Evolutionary conservation across 2,329 filamentous ascomycete genomes (phyloP).

Genomic region (Talaromyces sp.): DNA sequence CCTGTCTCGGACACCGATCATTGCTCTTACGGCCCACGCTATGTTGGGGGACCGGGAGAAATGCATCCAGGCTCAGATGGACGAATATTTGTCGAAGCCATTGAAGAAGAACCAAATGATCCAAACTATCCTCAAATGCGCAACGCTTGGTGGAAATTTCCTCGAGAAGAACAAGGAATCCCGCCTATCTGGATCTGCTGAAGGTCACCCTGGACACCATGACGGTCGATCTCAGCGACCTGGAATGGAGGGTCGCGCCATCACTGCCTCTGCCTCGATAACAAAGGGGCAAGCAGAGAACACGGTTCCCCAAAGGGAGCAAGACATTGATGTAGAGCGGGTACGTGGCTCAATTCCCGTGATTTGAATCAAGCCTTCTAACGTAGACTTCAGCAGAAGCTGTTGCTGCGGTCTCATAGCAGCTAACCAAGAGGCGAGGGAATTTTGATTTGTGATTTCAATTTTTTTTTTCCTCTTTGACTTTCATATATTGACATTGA

Average conservation of each 20-base stretch:
- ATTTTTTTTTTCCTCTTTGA: background rate
- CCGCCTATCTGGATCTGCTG: slow-evolving; percentile 33
- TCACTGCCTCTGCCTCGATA: slow-evolving; percentile 62
- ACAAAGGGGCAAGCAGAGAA: slow-evolving; percentile 49
- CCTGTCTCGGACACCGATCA: slow-evolving; percentile 83
- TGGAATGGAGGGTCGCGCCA: slow-evolving; percentile 56
- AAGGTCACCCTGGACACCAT: slow-evolving; percentile 30
- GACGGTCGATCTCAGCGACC: slow-evolving; percentile 47
- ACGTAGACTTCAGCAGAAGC: slow-evolving; percentile 19
- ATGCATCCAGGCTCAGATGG: slow-evolving; percentile 98
- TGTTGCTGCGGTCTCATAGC: slow-evolving; percentile 46
- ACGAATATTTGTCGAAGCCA: slow-evolving; percentile 96
- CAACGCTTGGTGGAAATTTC: slow-evolving; percentile 64
- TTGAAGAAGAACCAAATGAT: slow-evolving; percentile 96
- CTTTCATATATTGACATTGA: background rate
- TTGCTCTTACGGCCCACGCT: slow-evolving; percentile 92
- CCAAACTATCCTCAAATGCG: slow-evolving; percentile 95
- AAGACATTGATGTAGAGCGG: slow-evolving; percentile 56
- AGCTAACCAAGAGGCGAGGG: slow-evolving; percentile 25
- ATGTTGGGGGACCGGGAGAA: slow-evolving; percentile 98
- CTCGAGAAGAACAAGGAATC: slow-evolving; percentile 40
- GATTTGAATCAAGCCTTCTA: slow-evolving; percentile 1
- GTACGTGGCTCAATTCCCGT: slow-evolving; percentile 33
- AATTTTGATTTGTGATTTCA: background rate
- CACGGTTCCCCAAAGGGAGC: slow-evolving; percentile 56